Evolutionary conservation across 306 rosid genomes (phyloP).

Genomic region (Oemleria cerasiformis): DNA sequence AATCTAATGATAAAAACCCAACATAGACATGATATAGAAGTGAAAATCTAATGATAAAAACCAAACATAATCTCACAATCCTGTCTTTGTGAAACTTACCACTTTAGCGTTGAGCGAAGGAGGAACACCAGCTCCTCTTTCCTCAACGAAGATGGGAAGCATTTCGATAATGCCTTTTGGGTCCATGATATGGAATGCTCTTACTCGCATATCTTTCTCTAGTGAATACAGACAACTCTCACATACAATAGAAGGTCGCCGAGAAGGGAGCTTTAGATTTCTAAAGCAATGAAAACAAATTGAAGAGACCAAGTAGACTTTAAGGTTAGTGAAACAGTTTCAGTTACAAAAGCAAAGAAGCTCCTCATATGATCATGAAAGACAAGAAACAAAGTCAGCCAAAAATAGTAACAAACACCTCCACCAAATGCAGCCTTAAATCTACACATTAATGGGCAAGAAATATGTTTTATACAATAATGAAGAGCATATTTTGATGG

Average conservation of each 20-base stretch:
- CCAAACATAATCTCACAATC: not conserved
- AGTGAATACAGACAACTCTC: constrained; percentile 81
- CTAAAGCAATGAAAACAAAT: constrained; percentile 36
- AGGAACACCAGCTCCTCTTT: constrained; percentile 61
- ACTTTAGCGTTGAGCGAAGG: constrained; percentile 35
- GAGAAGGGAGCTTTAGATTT: constrained; percentile 91
- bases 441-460: not conserved
- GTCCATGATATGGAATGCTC: constrained; percentile 92
- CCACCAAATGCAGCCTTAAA: constrained; percentile 13
- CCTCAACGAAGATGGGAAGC: constrained; percentile 82
- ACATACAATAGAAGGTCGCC: constrained; percentile 82
- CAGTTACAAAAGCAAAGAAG: not conserved
- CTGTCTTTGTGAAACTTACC: constrained; percentile 35
- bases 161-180: constrained; percentile 83
- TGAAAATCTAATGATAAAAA: not conserved
- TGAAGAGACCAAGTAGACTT: constrained; percentile 18
- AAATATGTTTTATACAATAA: not conserved
- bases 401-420: not conserved
- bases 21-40: too few relatives aligned
- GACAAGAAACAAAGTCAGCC: not conserved
- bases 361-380: not conserved
- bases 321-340: not conserved
- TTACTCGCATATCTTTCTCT: constrained; percentile 65
- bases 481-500: constrained; percentile 11
- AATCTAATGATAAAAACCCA: not conserved